Percentiles rank a stretch among this genome's conserved stretches.
Evolutionary conservation across 352 stramenopile species (phyloP).

Genomic region (Thraustochytrium sp.): DNA sequence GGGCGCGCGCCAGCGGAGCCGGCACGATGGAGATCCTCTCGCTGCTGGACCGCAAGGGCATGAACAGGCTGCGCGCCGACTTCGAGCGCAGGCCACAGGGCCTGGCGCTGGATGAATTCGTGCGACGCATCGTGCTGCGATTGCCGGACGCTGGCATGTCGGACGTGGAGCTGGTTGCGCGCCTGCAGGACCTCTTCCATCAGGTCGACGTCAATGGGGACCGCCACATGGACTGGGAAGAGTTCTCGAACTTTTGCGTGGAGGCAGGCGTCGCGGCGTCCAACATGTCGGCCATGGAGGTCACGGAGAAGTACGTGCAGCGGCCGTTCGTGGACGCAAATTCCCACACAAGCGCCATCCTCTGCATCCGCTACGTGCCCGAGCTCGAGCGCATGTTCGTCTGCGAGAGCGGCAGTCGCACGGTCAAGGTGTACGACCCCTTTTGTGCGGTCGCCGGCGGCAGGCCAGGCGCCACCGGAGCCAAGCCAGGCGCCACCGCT

Average conservation of each 20-base stretch:
- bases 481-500: no score
- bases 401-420: background rate
- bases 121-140: slow-evolving; percentile 66
- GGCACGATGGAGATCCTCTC: slow-evolving; percentile 72
- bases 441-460: no score
- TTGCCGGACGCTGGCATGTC: background rate
- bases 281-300: slow-evolving; percentile 1
- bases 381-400: slow-evolving; percentile 44
- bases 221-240: slow-evolving; percentile 49
- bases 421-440: slow-evolving; percentile 43
- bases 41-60: slow-evolving; percentile 77
- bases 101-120: slow-evolving; percentile 71
- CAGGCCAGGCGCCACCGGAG: no score
- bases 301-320: slow-evolving; percentile 38
- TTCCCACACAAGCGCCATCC: slow-evolving; percentile 30
- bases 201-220: slow-evolving; percentile 53
- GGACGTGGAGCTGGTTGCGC: slow-evolving; percentile 43
- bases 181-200: slow-evolving; percentile 51
- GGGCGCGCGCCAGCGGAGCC: background rate
- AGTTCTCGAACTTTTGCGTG: slow-evolving; percentile 51
- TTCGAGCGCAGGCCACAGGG: slow-evolving; percentile 70
- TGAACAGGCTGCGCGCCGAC: slow-evolving; percentile 67
- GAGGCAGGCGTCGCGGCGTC: slow-evolving; percentile 45
- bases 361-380: background rate
- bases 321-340: background rate